These are phyloP conservation scores for Syncephalastrum contaminatum DNA, from an alignment of 371 early-diverging fungal species.

Conservation along the genomic window DNA sequence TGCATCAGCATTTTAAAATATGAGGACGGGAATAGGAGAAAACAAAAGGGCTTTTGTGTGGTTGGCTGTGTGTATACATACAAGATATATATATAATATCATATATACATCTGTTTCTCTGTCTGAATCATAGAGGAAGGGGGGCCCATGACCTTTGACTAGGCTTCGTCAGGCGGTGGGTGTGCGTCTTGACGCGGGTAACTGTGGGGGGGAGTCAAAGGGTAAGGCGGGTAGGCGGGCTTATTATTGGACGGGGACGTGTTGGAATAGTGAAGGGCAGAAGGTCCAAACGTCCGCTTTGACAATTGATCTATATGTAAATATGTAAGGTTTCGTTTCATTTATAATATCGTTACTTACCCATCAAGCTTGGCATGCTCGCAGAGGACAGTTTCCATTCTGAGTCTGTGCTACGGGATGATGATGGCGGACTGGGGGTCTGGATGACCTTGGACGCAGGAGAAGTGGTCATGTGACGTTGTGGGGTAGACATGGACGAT, in stretches of 20 bases:
- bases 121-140: too few species aligned
- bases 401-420: conserved; percentile 5
- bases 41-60: too few species aligned
- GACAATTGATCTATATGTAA: conserved; percentile 26
- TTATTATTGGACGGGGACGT: too few species aligned
- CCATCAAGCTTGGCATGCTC: conserved; percentile 46
- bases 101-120: too few species aligned
- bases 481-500: conserved; percentile 27
- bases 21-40: too few species aligned
- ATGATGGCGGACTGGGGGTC: conserved; percentile 11
- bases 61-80: too few species aligned
- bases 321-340: neutral
- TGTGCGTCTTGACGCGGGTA: conserved; percentile 6
- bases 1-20: too few species aligned
- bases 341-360: conserved; percentile 15
- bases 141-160: too few species aligned
- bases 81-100: too few species aligned
- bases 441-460: conserved; percentile 1
- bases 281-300: conserved; percentile 22
- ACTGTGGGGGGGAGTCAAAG: conserved; percentile 24
- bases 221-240: conserved; percentile 22
- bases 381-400: conserved; percentile 22
- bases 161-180: too few species aligned
- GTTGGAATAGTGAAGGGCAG: conserved; percentile 14
- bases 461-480: conserved; percentile 6